These are phyloP conservation scores for Fusarium torreyae DNA, from an alignment of 2,329 filamentous ascomycete species.

Conservation along the genomic window DNA sequence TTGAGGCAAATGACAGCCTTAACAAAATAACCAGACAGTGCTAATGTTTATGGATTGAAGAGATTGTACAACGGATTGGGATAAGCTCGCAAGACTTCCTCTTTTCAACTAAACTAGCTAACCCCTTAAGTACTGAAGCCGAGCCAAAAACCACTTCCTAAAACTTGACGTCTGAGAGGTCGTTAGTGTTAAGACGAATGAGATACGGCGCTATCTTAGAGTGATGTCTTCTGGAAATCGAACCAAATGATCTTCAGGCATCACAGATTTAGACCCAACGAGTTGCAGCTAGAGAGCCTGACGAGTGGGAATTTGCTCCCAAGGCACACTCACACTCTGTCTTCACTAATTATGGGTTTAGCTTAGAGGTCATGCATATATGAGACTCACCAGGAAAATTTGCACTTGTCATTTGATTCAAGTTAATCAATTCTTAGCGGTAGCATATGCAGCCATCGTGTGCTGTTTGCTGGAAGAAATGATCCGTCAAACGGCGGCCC, in stretches of 20 bases:
- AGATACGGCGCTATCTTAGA: constrained; percentile 1
- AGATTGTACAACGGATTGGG: constrained; percentile 9
- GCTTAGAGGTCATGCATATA: background rate
- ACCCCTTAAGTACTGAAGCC: background rate
- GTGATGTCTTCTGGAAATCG: constrained; percentile 29
- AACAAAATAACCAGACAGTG: constrained; percentile 11
- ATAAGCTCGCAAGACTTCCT: constrained; percentile 20
- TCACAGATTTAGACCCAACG: constrained; percentile 26
- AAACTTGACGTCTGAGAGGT: constrained; percentile 1
- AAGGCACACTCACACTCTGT: background rate
- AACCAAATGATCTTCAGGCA: constrained; percentile 27
- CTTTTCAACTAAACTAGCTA: background rate
- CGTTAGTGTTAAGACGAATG: background rate
- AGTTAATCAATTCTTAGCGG: constrained; percentile 21
- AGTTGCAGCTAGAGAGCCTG: constrained; percentile 11
- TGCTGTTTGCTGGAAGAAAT: constrained; percentile 27
- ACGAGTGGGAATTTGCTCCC: constrained; percentile 13
- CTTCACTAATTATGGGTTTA: constrained; percentile 13
- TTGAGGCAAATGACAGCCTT: constrained; percentile 11
- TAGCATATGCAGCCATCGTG: constrained; percentile 33
- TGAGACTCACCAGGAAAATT: constrained; percentile 8
- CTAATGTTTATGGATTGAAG: constrained; percentile 1
- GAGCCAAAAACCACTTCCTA: background rate
- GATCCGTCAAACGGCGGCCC: constrained; percentile 25
- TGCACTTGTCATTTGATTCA: constrained; percentile 5